These are phyloP conservation scores for Phenoliferia sp. DNA, from an alignment of 1,284 basidiomycete genomes.

Conservation along the genomic window DNA sequence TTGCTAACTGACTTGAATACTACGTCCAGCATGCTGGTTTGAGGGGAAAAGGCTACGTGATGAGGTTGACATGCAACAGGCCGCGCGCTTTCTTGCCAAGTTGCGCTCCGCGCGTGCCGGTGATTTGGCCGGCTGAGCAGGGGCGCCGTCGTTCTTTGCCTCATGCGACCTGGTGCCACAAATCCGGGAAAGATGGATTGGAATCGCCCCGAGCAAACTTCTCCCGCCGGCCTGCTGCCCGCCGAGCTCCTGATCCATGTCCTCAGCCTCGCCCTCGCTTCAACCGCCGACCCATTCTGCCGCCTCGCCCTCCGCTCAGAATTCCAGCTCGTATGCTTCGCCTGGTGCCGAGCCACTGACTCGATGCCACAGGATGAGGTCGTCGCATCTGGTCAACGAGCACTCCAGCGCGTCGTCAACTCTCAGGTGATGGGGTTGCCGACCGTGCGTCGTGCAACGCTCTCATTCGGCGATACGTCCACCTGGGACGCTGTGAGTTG, in stretches of 20 bases:
- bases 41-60: too few relatives aligned
- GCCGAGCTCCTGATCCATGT: not conserved
- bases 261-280: not conserved
- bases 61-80: too few relatives aligned
- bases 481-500: not conserved
- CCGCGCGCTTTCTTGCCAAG: too few relatives aligned
- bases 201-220: not conserved
- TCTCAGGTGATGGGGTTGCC: not conserved
- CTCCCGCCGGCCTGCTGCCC: not conserved
- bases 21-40: not conserved
- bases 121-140: too few relatives aligned
- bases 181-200: too few relatives aligned
- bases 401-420: not conserved
- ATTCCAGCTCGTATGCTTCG: not conserved
- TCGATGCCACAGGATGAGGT: not conserved
- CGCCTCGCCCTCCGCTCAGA: not conserved
- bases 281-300: not conserved
- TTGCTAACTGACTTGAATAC: constrained; percentile 21
- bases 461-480: not conserved
- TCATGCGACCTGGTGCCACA: too few relatives aligned
- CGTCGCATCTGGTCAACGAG: not conserved
- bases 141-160: too few relatives aligned
- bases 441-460: not conserved
- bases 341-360: not conserved
- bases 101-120: too few relatives aligned